A percentile compares a stretch with the other conserved stretches of the same genome.
Evolutionary conservation across 176 grass and related monocot genomes (phyloP).

Genomic region (Oropetium thomaeum): DNA sequence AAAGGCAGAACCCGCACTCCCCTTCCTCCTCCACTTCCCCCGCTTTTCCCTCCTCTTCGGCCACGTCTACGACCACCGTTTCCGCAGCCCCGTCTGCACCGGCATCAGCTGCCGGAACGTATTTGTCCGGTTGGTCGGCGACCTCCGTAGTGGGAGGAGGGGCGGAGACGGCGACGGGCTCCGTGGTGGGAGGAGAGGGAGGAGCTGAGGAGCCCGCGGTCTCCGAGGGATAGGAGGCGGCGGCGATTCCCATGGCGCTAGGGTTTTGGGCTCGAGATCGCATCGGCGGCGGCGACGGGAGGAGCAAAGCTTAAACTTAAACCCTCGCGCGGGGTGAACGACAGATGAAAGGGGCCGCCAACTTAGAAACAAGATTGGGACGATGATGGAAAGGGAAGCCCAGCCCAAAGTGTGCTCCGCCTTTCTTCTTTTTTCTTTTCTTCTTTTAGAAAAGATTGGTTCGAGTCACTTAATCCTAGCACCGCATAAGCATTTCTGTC

Average conservation of each 20-base stretch:
- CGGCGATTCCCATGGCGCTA: constrained; percentile 44
- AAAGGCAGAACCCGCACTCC: constrained; percentile 91
- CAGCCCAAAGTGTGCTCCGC: neutral
- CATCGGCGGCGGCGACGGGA: neutral
- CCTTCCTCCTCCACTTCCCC: constrained; percentile 45
- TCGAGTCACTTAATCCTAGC: no score
- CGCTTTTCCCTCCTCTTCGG: neutral
- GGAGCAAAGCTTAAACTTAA: constrained; percentile 34
- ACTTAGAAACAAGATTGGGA: neutral
- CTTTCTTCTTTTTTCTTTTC: no score
- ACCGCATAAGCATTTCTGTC: no score
- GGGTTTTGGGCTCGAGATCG: constrained; percentile 20
- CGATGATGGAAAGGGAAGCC: neutral
- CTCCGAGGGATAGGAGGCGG: constrained; percentile 18
- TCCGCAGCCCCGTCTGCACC: neutral
- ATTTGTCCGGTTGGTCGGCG: neutral
- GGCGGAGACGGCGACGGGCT: neutral
- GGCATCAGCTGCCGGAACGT: neutral
- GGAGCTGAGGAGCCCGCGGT: neutral
- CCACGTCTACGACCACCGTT: constrained; percentile 26
- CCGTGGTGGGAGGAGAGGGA: neutral
- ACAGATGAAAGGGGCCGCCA: neutral
- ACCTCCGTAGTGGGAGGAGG: neutral
- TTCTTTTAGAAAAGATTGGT: no score
- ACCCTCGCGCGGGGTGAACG: constrained; percentile 10